phyloP scores from a whole-genome alignment of 441 rosid species.

The Adansonia grandidieri region DNA sequence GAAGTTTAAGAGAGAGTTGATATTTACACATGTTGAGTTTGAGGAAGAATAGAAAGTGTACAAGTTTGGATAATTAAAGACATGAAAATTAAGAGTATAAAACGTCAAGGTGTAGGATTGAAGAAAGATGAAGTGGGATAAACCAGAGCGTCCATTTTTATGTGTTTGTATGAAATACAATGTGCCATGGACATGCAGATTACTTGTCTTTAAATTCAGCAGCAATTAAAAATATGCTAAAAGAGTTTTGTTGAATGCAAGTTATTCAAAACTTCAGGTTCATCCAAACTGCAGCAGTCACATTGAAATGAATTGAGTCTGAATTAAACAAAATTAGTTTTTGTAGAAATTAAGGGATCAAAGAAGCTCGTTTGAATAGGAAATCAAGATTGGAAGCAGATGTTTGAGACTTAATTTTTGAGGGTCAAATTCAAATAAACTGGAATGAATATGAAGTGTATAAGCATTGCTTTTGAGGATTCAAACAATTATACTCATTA shows the following conservation, averaged over 20 bases:
- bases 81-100: background rate
- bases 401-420: background rate
- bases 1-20: background rate
- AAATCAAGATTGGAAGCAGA: background rate
- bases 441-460: too few species aligned
- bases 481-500: too few species aligned
- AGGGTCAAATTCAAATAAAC: too few species aligned
- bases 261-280: background rate
- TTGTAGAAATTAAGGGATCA: background rate
- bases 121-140: background rate
- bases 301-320: background rate
- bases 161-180: background rate
- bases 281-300: background rate
- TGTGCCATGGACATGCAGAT: background rate
- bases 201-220: background rate
- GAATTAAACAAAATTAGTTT: background rate
- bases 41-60: background rate
- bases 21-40: background rate
- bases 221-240: background rate
- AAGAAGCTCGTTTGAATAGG: background rate
- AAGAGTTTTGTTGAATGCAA: background rate
- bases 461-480: too few species aligned
- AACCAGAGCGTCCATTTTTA: background rate
- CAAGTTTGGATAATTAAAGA: background rate
- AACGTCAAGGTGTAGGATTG: background rate